Evolutionary conservation across 2,329 filamentous ascomycete species (phyloP).

Genomic region (Dactylonectria macrodidyma): DNA sequence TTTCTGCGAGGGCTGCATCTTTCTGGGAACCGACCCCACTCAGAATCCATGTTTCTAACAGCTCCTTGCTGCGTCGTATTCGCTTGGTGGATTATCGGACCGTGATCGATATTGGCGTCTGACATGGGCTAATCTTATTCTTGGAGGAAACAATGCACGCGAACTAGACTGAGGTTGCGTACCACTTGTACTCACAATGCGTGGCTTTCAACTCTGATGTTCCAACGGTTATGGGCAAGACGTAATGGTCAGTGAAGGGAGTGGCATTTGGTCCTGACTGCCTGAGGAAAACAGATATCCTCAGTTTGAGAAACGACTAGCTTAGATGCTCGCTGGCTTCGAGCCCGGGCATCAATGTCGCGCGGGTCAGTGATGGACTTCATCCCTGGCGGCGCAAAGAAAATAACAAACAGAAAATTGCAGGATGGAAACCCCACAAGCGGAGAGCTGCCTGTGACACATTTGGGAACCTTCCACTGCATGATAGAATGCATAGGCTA

Average conservation of each 20-base stretch:
- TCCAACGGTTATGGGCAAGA: neutral
- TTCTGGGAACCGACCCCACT: too few relatives aligned
- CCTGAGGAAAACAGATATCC: too few relatives aligned
- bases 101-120: neutral
- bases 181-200: neutral
- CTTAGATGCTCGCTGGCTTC: neutral
- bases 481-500: too few relatives aligned
- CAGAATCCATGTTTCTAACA: too few relatives aligned
- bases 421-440: neutral
- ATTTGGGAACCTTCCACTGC: constrained; percentile 9
- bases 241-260: too few relatives aligned
- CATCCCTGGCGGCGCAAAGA: neutral
- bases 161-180: neutral
- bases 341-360: neutral
- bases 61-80: neutral
- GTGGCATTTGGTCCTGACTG: too few relatives aligned
- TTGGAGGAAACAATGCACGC: constrained; percentile 7
- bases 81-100: neutral
- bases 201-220: neutral
- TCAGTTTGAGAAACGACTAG: too few relatives aligned
- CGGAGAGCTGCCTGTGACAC: constrained; percentile 6
- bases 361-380: neutral
- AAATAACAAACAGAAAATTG: neutral
- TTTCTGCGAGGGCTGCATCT: neutral
- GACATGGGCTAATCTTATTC: neutral